Evolutionary conservation across 148 eudicot species (phyloP), one percentile per base, ranked within the genome.

Genomic region (Heliamphora exappendiculata): DNA sequence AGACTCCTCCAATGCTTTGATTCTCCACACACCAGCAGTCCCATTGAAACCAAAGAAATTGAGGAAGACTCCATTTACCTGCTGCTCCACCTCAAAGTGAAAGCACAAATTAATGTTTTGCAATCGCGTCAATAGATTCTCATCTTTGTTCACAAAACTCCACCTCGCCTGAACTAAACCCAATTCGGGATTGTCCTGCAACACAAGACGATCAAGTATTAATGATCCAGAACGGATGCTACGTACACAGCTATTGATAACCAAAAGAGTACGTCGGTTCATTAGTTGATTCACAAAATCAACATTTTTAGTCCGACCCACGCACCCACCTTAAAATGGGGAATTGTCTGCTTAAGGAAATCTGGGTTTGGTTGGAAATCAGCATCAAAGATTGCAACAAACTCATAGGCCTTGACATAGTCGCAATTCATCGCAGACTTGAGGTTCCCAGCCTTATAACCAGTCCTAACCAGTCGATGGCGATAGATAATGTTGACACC

Each of bases 41-140:
- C 97, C 97, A 82, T 91, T 91, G 74, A 91, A 91, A n/a, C 97
- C 97, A 63, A 91, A 91, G 79, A 91, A 91, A 79, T 88, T 88
- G 22, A 92, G 62, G 86, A 84, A 92, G 2, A 85, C 84, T 11
- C 97, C 97, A 59, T 90, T 92, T 28, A 92, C 97, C 79, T 90
- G 94, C 70, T 92, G 97, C 77, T 92, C 97, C 69, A 92, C 92
- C 81, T 92, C 97, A 76, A 92, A 92, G 86, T 92, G 97, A 67
- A 92, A 92, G 76, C 87, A 84, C 47, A 92, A 81, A 76, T 92
- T 92, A 37, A 92, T 79, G 80, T 89, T 80, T 71, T 92, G 97
- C 55, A 92, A 85, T 16, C 97, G 84, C 0, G 97, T 92, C 58
- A 92, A 68, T 74, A 92, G 74, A 80, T 92, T 90, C 71, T 90